Evolutionary conservation across 352 stramenopile genomes (phyloP), one percentile per base, ranked within the genome.

Genomic region (Pythium myriotylum): DNA sequence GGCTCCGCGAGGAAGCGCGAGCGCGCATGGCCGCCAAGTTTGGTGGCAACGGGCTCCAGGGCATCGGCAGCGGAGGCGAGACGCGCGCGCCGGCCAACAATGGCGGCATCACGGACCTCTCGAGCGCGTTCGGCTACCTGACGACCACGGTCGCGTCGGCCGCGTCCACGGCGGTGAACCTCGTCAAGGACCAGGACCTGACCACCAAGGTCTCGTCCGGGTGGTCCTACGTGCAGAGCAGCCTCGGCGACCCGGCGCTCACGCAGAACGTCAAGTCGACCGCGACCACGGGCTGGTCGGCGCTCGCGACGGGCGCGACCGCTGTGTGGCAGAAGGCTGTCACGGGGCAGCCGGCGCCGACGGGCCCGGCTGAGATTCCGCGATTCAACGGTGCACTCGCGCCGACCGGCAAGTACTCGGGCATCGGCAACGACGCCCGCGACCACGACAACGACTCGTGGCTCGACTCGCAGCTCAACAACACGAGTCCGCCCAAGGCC

Each of bases 1-100:
- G 78, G 17, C 69, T 94, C 23, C 74, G 77, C 0, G 85, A 94
- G 54, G 82, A 94, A 57, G 85, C 85, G 12, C 81, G 81, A 52
- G 81, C 85, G 24, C 79, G 85, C 19, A 94, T 94, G 85, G 73
- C 80, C 41, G 81, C 81, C 49, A 94, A 94, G 66, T 94, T 94
- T 42, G 85, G 85, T 22, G 60, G 49, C n/a, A 72, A 73, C 17
- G 85, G 85, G 20, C 83, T 94, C 73, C 79, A 91, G 65, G 85
- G 85, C 23, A 94, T 94, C 51, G 85, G 85, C 52, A 92, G 81
- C 53, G 59, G 80, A 41, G 85, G 81, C 22, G 79, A 90, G 57
- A 81, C 79, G 29, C 71, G 79, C 26, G 77, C 77, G 20, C 74
- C 77, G 3, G 43, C 62, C 9, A 54, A 48, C 42, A 62, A 66